These are phyloP conservation scores for Sporothrix humicola DNA, from an alignment of 2,329 filamentous ascomycete genomes.

Conservation along the genomic window DNA sequence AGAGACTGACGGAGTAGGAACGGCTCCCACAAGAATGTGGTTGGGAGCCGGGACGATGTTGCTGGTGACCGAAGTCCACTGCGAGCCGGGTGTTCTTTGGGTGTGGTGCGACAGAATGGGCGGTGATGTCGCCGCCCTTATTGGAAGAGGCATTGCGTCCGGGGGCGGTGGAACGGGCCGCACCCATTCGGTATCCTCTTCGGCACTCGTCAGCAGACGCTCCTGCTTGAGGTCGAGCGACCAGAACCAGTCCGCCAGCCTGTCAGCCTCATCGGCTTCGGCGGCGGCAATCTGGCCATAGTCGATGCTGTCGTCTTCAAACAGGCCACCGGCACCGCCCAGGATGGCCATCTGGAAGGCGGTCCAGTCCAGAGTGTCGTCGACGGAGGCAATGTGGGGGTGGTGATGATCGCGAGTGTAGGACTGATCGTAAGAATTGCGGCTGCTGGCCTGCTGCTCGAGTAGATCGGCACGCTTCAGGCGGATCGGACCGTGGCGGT, in stretches of 20 bases:
- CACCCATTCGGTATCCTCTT: conserved; percentile 30
- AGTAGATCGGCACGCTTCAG: conserved; percentile 52
- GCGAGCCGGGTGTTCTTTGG: background rate
- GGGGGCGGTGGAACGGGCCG: background rate
- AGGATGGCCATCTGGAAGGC: conserved; percentile 70
- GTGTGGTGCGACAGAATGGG: background rate
- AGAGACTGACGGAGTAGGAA: background rate
- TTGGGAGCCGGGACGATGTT: background rate
- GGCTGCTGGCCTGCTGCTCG: conserved; percentile 35
- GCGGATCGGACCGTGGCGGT: conserved; percentile 62
- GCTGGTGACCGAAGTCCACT: conserved; percentile 25
- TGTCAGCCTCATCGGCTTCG: conserved; percentile 55
- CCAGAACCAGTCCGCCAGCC: conserved; percentile 59
- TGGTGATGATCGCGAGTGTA: conserved; percentile 2
- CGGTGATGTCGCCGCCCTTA: background rate
- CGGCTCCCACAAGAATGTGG: background rate
- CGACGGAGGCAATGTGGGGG: conserved; percentile 43
- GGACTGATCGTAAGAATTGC: background rate
- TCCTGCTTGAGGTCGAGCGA: conserved; percentile 54
- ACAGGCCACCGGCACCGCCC: conserved; percentile 58
- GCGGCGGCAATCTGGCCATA: conserved; percentile 45
- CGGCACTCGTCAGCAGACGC: conserved; percentile 47
- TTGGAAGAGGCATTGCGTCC: background rate
- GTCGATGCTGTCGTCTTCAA: conserved; percentile 53
- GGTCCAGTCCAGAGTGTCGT: conserved; percentile 65